phyloP scores from a whole-genome alignment of 371 early-diverging fungal species.

The Mucor racemosus region DNA sequence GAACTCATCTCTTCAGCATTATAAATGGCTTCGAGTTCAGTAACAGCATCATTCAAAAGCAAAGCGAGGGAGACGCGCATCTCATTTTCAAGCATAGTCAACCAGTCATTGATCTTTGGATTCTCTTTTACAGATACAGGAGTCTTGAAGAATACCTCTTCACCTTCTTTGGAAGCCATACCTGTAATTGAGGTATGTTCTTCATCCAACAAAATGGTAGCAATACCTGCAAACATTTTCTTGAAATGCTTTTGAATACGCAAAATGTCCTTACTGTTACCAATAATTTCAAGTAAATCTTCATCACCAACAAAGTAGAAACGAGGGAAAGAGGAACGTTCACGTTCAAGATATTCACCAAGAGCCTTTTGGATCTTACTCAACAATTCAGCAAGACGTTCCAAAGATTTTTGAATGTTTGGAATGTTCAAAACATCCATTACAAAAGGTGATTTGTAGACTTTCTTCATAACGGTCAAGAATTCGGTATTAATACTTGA shows the following conservation, averaged over 20 bases:
- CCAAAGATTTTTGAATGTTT: conserved; percentile 94
- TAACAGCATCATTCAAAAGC: conserved; percentile 74
- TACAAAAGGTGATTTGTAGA: conserved; percentile 96
- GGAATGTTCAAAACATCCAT: conserved; percentile 92
- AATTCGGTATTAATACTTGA: conserved; percentile 97
- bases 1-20: conserved; percentile 66
- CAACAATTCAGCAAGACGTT: conserved; percentile 91
- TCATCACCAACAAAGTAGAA: conserved; percentile 99
- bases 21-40: conserved; percentile 69
- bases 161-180: conserved; percentile 93
- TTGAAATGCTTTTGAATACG: conserved; percentile 97
- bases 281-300: conserved; percentile 98
- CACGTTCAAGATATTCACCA: conserved; percentile 97
- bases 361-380: conserved; percentile 97
- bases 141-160: conserved; percentile 81
- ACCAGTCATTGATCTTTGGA: conserved; percentile 97
- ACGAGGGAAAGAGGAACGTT: conserved; percentile 96
- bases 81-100: conserved; percentile 92
- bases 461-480: conserved; percentile 96
- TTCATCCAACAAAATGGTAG: conserved; percentile 81
- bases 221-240: conserved; percentile 99
- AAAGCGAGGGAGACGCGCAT: conserved; percentile 87
- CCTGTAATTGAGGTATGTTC: conserved; percentile 78
- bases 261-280: conserved; percentile 95
- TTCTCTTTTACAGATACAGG: conserved; percentile 82